Percentiles rank a stretch among this genome's conserved stretches.
phyloP scores from a whole-genome alignment of 139 green algal species.

The Desmodesmus armatus region DNA sequence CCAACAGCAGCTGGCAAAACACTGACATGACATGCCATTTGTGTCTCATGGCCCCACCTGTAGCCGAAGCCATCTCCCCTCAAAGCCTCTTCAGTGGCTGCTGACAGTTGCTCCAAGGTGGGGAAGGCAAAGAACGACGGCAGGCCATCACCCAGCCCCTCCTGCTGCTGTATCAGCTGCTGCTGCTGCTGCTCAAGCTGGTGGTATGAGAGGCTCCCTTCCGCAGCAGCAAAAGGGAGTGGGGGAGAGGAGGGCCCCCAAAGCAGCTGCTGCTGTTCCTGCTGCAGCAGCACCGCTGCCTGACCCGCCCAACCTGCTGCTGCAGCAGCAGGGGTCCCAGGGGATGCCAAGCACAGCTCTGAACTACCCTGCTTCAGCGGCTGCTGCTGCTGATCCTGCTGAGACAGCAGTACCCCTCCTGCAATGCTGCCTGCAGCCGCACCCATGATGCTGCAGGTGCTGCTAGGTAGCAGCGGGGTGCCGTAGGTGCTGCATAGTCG shows the following conservation, averaged over 20 bases:
- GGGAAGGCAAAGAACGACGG: slow-evolving; percentile 83
- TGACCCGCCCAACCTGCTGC: neutral
- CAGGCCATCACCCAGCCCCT: neutral
- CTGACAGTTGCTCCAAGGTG: slow-evolving; percentile 84
- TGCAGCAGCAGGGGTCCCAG: neutral
- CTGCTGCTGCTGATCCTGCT: neutral
- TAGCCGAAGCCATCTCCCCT: slow-evolving; percentile 89
- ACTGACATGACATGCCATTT: too few relatives aligned
- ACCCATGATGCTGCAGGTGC: neutral
- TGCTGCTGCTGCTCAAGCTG: slow-evolving; percentile 24
- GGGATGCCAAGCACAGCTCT: neutral
- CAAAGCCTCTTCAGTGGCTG: slow-evolving; percentile 84
- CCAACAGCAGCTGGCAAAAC: too few relatives aligned
- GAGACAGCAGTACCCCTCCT: neutral
- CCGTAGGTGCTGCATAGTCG: slow-evolving; percentile 83
- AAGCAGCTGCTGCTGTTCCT: neutral
- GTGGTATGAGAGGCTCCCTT: too few relatives aligned
- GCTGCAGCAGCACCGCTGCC: neutral
- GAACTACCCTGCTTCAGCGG: neutral
- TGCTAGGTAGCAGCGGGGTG: slow-evolving; percentile 58
- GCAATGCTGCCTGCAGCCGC: neutral
- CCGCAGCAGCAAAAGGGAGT: too few relatives aligned
- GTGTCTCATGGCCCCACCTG: neutral
- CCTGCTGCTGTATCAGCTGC: neutral
- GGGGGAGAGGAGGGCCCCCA: too few relatives aligned